Base-by-base conservation (phyloP, 1,284 basidiomycete genomes). In the Porodaedalea pini region DNA sequence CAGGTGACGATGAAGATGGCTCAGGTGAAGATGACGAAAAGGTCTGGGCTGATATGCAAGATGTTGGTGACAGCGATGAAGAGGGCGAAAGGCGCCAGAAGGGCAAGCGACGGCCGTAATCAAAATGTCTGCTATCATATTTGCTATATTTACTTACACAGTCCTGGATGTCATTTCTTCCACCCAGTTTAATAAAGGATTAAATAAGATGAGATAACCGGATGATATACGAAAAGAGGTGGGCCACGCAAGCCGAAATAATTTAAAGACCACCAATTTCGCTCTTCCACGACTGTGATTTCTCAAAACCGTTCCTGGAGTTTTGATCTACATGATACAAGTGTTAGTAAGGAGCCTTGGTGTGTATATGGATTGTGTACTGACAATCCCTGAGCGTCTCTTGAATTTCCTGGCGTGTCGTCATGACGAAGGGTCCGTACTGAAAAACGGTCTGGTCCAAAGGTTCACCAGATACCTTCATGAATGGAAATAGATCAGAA, bases 391-490 rank as follows among this genome's bases (percentile, higher is more conserved):
- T 66, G 57, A 98, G 71, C 0, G 94, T 92, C 68, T 90, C 77
- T 66, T 88, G 82, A 32, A 96, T 92, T 64, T 94, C 94, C 61
- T 88, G 81, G 13, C 77, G 75, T 2, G 78, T 83, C 6, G 88
- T 93, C 82, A 94, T 88, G 10, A 96, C 94, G 68, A 90, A 91
- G 8, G 91, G 90, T 5, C 92, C 92, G 64, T 94, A 87, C 68
- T 96, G 94, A 55, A 92, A 79, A 2, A 97, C 90, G 0, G 82
- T 77, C 71, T 98, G 94, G 62, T 94, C 83, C 4, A 99, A 79
- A 10, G 95, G 93, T 71, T 96, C 87, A 7, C 91, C 95, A 4
- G 94, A 88, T 58, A 90, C 79, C 79, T 89, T 59, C 4, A 61
- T 60, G 58, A 60, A 66, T 57, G 25, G 0, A 65, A 54, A 39